These are phyloP conservation scores for Zymoseptoria tritici DNA, from an alignment of 2,329 filamentous ascomycete species.

Conservation along the genomic window DNA sequence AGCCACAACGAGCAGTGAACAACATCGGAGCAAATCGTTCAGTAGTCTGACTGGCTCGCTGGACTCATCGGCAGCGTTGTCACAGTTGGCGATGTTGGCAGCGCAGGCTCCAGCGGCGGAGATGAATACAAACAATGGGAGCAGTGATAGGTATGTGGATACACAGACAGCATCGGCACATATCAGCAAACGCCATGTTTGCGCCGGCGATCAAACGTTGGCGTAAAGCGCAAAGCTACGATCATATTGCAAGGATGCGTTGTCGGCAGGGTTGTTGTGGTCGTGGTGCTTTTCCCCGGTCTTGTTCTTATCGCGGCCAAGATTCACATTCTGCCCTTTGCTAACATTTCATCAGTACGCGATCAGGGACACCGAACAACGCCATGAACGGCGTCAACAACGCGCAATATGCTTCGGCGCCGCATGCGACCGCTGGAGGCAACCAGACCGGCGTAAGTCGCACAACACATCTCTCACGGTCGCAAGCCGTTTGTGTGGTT, in stretches of 20 bases:
- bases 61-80: conserved; percentile 31
- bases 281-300: neutral
- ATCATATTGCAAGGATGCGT: neutral
- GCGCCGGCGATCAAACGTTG: neutral
- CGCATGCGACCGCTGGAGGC: conserved; percentile 52
- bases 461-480: conserved; percentile 1
- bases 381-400: conserved; percentile 43
- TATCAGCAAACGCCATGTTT: neutral
- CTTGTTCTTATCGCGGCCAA: conserved; percentile 1
- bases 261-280: neutral
- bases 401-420: conserved; percentile 55
- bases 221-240: neutral
- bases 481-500: neutral
- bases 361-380: conserved; percentile 22
- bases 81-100: conserved; percentile 20
- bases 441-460: conserved; percentile 50
- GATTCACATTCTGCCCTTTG: neutral
- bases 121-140: conserved; percentile 5
- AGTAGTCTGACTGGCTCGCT: conserved; percentile 6
- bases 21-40: conserved; percentile 7
- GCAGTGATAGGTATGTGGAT: conserved; percentile 11
- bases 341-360: conserved; percentile 14
- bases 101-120: conserved; percentile 18
- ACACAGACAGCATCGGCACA: neutral
- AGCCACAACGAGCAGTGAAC: conserved; percentile 34